phyloP scores from a whole-genome alignment of 352 stramenopile genomes.

The Globisporangium recalcitrans region DNA sequence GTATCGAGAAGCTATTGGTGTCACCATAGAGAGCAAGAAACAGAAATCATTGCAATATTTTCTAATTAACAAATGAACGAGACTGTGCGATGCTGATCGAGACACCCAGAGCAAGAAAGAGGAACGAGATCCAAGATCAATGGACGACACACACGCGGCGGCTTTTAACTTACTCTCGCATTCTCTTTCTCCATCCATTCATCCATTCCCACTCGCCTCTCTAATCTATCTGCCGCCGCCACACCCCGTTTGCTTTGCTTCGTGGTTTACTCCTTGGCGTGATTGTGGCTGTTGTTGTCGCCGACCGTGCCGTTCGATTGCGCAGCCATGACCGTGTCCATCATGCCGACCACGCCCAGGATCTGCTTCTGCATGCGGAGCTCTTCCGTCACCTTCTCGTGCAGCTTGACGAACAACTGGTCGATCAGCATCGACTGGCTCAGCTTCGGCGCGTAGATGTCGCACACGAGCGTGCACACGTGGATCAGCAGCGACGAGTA shows the following conservation, averaged over 20 bases:
- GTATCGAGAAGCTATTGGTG: too few relatives aligned
- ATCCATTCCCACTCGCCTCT: not conserved
- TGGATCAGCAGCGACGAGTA: conserved; percentile 90
- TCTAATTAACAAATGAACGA: conserved; percentile 17
- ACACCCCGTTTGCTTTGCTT: not conserved
- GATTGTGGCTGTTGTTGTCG: conserved; percentile 17
- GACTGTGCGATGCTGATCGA: not conserved
- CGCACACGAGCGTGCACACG: conserved; percentile 90
- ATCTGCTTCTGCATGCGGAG: conserved; percentile 85
- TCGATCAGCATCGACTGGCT: conserved; percentile 90
- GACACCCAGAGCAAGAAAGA: not conserved
- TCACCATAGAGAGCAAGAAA: not conserved
- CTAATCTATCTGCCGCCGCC: conserved; percentile 14
- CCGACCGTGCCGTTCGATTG: conserved; percentile 61
- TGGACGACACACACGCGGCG: conserved; percentile 4
- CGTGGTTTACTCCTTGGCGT: conserved; percentile 17
- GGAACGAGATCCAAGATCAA: not conserved
- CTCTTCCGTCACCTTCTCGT: conserved; percentile 83
- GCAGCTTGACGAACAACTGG: conserved; percentile 92
- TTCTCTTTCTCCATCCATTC: not conserved
- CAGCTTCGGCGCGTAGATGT: conserved; percentile 91
- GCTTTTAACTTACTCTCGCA: conserved; percentile 8
- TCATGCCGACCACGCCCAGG: conserved; percentile 79
- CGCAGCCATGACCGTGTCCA: conserved; percentile 87
- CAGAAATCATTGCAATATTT: conserved; percentile 9